A percentile compares a stretch with the other conserved stretches of the same genome.
These are phyloP conservation scores for Pulveroboletus sp. DNA, from an alignment of 768 basidiomycete genomes.

Conservation along the genomic window DNA sequence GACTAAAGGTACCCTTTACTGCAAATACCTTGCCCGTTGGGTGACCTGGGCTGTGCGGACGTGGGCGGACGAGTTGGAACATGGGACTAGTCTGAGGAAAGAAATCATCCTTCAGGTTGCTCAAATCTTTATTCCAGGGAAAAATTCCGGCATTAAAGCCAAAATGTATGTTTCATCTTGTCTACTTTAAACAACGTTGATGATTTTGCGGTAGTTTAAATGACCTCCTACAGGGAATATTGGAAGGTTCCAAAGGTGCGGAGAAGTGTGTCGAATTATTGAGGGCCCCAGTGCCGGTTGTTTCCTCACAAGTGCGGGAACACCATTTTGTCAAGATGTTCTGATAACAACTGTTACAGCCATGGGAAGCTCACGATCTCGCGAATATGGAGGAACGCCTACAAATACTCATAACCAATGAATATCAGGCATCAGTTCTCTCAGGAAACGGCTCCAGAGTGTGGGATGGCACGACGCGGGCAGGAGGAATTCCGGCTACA, in stretches of 20 bases:
- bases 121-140: slow-evolving; percentile 44
- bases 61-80: slow-evolving; percentile 32
- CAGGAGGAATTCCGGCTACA: slow-evolving; percentile 1
- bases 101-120: slow-evolving; percentile 46
- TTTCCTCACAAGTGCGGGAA: slow-evolving; percentile 18
- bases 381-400: slow-evolving; percentile 56
- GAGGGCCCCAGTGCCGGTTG: not conserved
- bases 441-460: not conserved
- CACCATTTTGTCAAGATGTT: not conserved
- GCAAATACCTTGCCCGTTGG: slow-evolving; percentile 68
- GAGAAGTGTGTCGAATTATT: slow-evolving; percentile 19
- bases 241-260: slow-evolving; percentile 18
- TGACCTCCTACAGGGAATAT: slow-evolving; percentile 19
- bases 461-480: not conserved
- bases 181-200: slow-evolving; percentile 5
- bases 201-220: slow-evolving; percentile 15
- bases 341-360: slow-evolving; percentile 29
- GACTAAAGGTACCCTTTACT: slow-evolving; percentile 43
- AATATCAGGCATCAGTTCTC: slow-evolving; percentile 1
- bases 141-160: slow-evolving; percentile 23
- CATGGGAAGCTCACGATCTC: slow-evolving; percentile 52
- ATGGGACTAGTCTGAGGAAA: slow-evolving; percentile 42
- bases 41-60: slow-evolving; percentile 54
- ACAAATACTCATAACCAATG: slow-evolving; percentile 30
- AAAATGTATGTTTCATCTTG: slow-evolving; percentile 32